phyloP scores from a whole-genome alignment of 75 land plant genomes.

The Sequoiadendron giganteum region DNA sequence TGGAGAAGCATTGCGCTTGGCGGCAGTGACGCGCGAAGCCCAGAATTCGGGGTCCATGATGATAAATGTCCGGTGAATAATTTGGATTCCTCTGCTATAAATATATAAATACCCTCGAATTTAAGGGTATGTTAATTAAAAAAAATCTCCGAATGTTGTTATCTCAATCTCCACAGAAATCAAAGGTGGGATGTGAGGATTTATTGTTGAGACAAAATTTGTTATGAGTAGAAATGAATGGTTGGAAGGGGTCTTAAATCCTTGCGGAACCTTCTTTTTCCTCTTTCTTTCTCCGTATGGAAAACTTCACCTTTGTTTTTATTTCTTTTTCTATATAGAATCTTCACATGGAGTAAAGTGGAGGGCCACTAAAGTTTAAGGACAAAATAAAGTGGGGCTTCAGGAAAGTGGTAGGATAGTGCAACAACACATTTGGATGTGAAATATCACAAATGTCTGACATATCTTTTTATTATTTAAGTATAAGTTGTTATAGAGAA shows the following conservation, averaged over 20 bases:
- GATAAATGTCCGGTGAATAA: background rate
- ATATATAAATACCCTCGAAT: background rate
- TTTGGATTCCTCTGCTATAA: background rate
- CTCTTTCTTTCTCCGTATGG: background rate
- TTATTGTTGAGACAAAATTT: background rate
- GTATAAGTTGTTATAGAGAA: too few relatives aligned
- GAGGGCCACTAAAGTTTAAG: background rate
- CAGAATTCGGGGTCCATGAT: slow-evolving; percentile 4
- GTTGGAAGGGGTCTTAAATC: background rate
- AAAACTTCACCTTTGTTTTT: background rate
- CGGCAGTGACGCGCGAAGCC: slow-evolving; percentile 6
- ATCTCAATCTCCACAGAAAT: background rate
- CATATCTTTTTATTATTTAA: too few relatives aligned
- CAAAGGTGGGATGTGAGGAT: background rate
- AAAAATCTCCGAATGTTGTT: background rate
- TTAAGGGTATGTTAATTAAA: background rate
- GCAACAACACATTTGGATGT: background rate
- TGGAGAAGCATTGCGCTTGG: background rate
- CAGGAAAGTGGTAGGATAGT: background rate
- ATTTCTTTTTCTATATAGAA: background rate
- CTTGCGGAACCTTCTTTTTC: background rate
- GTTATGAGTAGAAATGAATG: slow-evolving; percentile 5
- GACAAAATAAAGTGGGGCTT: background rate
- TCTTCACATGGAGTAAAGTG: background rate
- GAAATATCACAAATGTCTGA: background rate